Conservation (phyloP, 257 asterid genomes). For the Pogostemon cablin region DNA sequence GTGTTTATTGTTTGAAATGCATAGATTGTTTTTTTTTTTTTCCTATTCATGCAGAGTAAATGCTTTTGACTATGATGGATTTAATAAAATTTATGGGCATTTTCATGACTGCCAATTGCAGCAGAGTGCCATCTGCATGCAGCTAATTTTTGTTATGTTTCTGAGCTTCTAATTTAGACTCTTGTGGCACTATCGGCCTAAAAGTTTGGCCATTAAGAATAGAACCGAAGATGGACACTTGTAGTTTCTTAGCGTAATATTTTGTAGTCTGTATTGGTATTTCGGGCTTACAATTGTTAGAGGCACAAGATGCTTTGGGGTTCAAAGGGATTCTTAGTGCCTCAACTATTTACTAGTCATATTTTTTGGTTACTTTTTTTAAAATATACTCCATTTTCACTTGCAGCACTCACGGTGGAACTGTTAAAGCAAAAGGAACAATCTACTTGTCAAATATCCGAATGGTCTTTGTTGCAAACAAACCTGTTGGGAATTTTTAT, state of each 20-base stretch:
- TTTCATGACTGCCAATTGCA: neutral
- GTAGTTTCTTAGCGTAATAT: slow-evolving; percentile 11
- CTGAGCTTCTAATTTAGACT: neutral
- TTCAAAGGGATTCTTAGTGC: neutral
- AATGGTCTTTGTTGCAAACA: slow-evolving; percentile 86
- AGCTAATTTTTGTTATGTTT: neutral
- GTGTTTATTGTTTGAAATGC: neutral
- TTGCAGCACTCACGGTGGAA: slow-evolving; percentile 72
- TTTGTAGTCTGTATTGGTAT: slow-evolving; percentile 5
- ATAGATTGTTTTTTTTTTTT: neutral
- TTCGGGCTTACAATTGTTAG: slow-evolving; percentile 2
- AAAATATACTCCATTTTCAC: neutral
- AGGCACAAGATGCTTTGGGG: neutral
- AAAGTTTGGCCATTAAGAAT: neutral
- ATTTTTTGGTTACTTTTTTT: slow-evolving; percentile 2
- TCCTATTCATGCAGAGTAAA: neutral
- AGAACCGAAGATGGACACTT: neutral
- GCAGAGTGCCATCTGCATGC: neutral
- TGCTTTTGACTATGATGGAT: neutral
- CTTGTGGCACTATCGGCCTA: neutral
- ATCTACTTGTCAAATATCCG: slow-evolving; percentile 92
- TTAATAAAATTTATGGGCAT: neutral
- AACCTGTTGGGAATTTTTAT: slow-evolving; percentile 62
- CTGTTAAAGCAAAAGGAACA: slow-evolving; percentile 75
- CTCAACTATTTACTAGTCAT: neutral